Evolutionary conservation across 1,284 basidiomycete species (phyloP), one percentile per base, ranked within the genome.

Genomic region (Trametes hirsuta): DNA sequence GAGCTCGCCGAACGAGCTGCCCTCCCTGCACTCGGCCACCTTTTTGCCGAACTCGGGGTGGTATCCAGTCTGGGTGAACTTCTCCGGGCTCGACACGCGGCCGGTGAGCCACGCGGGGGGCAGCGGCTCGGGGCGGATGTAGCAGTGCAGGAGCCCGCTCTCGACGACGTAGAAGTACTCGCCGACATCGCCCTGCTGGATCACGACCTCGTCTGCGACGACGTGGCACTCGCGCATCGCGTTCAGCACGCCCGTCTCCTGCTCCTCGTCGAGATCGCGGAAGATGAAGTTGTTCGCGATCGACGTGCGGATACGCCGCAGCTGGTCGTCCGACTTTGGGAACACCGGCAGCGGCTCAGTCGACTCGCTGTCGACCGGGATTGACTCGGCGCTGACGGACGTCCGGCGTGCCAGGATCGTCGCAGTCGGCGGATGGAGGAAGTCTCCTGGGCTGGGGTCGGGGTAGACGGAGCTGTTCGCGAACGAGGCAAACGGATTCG

Each of bases 121-220:
- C 6, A 86, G 75, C 9, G 86, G 84, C 55, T 88, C 86, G 4
- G 84, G 80, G 56, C 83, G 87, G 68, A 97, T 93, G 77, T 88
- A 98, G 70, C 95, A 93, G 70, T 97, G 86, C 59, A 99, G 82
- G 52, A 88, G 78, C 1, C 97, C 97, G 44, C 84, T 84, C 76
- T 99, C 97, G 66, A 98, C 95, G 58, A 98, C 92, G 76, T 99
- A 99, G 76, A 98, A 99, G 78, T 90, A 97, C 71, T 98, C 96
- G 52, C 97, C 97, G 40, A 94, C 93, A 66, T 96, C 97, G 47
- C 97, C 97, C 76, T 99, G 97, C 62, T 93, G 87, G 69, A 99
- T 98, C 61, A 99, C 91, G 34, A 94, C 88, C 61, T 94, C 89
- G 63, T 90, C 88, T 55, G 86, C 78, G 18, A 77, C 77, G 12